phyloP scores from a whole-genome alignment of 257 asterid species.

The Anisodus acutangulus region DNA sequence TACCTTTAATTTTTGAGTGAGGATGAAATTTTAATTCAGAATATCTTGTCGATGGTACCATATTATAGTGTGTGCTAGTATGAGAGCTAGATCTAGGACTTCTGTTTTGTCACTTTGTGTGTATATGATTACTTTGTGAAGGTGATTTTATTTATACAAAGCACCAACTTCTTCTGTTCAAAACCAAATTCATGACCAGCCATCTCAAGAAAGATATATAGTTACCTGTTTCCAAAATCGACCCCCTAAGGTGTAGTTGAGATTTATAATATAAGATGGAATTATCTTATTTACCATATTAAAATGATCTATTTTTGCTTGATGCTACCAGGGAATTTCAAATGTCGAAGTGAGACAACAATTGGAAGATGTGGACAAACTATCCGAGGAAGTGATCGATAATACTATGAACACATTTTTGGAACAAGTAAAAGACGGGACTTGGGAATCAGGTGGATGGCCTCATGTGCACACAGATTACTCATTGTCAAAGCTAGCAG shows the following conservation, averaged over 20 bases:
- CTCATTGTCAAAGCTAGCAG: slow-evolving; percentile 82
- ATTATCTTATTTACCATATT: neutral
- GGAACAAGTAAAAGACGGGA: slow-evolving; percentile 75
- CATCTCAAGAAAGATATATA: no score
- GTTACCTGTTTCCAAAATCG: neutral
- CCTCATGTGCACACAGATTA: slow-evolving; percentile 85
- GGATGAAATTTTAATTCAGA: no score
- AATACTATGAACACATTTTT: slow-evolving; percentile 53
- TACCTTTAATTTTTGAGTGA: no score
- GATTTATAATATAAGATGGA: neutral
- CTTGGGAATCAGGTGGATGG: slow-evolving; percentile 83
- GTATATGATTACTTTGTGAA: no score
- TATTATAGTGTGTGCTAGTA: neutral
- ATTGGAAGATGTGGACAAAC: slow-evolving; percentile 57
- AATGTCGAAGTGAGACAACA: slow-evolving; percentile 61
- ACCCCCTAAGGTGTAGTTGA: no score
- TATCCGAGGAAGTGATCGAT: slow-evolving; percentile 78
- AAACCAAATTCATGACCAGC: no score
- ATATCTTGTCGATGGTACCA: no score
- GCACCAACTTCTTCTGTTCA: no score
- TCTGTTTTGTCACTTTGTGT: neutral
- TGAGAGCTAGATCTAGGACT: neutral
- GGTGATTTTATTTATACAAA: no score
- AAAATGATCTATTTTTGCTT: neutral
- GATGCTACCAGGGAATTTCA: slow-evolving; percentile 62